Base-by-base conservation (phyloP, 2,329 filamentous ascomycete species). In the Scedosporium dehoogii region DNA sequence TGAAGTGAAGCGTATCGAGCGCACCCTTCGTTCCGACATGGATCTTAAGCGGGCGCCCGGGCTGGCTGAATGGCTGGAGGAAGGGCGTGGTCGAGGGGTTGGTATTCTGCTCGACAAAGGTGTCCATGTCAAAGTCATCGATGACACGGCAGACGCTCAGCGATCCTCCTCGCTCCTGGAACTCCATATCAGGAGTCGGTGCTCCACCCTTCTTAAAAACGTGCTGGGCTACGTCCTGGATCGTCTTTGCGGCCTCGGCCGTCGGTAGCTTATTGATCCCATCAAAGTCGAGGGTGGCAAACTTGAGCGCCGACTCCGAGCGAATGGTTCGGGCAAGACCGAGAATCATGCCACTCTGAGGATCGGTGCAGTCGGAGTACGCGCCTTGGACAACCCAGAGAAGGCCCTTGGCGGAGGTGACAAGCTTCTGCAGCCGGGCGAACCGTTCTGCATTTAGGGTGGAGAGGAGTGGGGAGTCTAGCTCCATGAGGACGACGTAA, bases 261-360 rank as follows among this genome's bases (percentile, higher is more conserved):
- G 14, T 41, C 6, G 29, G 21, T 0, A 75, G 63, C n/a, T n/a
- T 16, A 25, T 23, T 60, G 23, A 41, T 25, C 18, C 38, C 38
- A 33, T 81, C 76, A 1, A 81, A 68, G 59, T 81, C 79, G 0
- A 81, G 69, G 1, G 75, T 79, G 1, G 76, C 76, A 14, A 78
- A 76, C 10, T 72, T 72, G 58, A 78, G 74, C 23, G 73, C 72
- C 1, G 75, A 74, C 65, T 81, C 79, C 1, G 78, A 79, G 1
- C 79, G 76, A 21, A 80, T 71, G 1, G 76, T 76, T 42, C 79
- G 73, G 62, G 76, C 73, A 1, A 81, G 69, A 38, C 78, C 79
- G 10, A 75, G 73, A 0, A 79, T 70, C 70, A 81, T 76, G 67
- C 78, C 79, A 60, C 73, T 67, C 53, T 76, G 71, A 3, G 72